These are phyloP conservation scores for Colletotrichum lupini DNA, from an alignment of 2,329 filamentous ascomycete genomes.

Conservation along the genomic window DNA sequence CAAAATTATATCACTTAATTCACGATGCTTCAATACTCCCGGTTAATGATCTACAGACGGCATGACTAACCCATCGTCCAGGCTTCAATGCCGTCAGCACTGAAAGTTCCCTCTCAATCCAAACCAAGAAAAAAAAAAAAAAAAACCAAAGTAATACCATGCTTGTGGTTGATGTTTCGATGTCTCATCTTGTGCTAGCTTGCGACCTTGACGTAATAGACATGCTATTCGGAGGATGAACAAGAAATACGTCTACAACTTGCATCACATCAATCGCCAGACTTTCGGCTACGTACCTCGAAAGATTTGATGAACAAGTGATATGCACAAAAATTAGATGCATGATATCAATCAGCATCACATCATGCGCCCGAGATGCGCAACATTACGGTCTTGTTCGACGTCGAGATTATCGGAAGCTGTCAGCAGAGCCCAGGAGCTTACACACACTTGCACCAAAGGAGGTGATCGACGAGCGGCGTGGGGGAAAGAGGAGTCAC, in stretches of 20 bases:
- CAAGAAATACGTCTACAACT: neutral
- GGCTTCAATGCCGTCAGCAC: neutral
- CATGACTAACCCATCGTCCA: neutral
- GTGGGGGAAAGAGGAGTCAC: neutral
- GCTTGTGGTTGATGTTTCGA: no score
- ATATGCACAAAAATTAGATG: neutral
- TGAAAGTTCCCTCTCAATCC: no score
- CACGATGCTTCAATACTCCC: neutral
- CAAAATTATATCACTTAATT: neutral
- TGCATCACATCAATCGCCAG: neutral
- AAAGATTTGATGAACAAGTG: neutral
- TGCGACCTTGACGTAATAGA: slow-evolving; percentile 27
- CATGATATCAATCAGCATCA: slow-evolving; percentile 23
- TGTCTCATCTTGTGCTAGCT: neutral
- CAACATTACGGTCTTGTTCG: slow-evolving; percentile 5
- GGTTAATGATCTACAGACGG: neutral
- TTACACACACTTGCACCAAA: no score
- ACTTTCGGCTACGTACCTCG: neutral
- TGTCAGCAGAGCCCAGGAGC: neutral
- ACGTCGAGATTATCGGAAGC: neutral
- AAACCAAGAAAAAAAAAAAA: no score
- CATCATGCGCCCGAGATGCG: slow-evolving; percentile 14
- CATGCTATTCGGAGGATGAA: neutral
- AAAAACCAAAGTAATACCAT: neutral
- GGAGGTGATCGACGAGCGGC: slow-evolving; percentile 8